Conservation (phyloP, 2,329 filamentous ascomycete genomes). For the Hansfordia pulvinata region DNA sequence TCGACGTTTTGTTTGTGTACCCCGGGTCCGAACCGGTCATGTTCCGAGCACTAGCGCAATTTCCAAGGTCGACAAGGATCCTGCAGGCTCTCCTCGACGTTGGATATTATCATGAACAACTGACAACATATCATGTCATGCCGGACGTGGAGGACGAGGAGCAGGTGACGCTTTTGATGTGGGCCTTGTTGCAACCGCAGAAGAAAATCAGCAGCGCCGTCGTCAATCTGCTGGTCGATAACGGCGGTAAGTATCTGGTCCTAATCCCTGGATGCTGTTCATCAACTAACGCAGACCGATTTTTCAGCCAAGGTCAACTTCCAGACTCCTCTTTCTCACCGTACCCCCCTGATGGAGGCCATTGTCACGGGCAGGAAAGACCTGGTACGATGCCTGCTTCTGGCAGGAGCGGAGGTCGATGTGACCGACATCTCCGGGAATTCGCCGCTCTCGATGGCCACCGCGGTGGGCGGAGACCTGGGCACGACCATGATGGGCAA, state of each 20-base stretch:
- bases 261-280: no score
- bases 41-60: slow-evolving; percentile 36
- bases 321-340: slow-evolving; percentile 33
- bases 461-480: slow-evolving; percentile 36
- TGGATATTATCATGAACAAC: slow-evolving; percentile 46
- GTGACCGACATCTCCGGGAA: slow-evolving; percentile 40
- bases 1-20: slow-evolving; percentile 35
- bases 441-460: slow-evolving; percentile 47
- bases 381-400: slow-evolving; percentile 39
- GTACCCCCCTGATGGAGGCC: slow-evolving; percentile 46
- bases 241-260: slow-evolving; percentile 18
- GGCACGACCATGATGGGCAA: slow-evolving; percentile 39
- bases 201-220: slow-evolving; percentile 46
- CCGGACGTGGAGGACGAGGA: slow-evolving; percentile 36
- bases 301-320: slow-evolving; percentile 40
- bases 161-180: slow-evolving; percentile 40
- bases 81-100: slow-evolving; percentile 38
- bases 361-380: slow-evolving; percentile 42
- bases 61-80: slow-evolving; percentile 39
- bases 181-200: slow-evolving; percentile 48
- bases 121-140: slow-evolving; percentile 26
- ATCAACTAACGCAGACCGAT: slow-evolving; percentile 4
- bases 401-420: slow-evolving; percentile 46
- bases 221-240: slow-evolving; percentile 40
- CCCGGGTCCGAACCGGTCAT: slow-evolving; percentile 31